Evolutionary conservation across 148 eudicot species (phyloP), one percentile per base, ranked within the genome.

Genomic region (Chenopodium suecicum): DNA sequence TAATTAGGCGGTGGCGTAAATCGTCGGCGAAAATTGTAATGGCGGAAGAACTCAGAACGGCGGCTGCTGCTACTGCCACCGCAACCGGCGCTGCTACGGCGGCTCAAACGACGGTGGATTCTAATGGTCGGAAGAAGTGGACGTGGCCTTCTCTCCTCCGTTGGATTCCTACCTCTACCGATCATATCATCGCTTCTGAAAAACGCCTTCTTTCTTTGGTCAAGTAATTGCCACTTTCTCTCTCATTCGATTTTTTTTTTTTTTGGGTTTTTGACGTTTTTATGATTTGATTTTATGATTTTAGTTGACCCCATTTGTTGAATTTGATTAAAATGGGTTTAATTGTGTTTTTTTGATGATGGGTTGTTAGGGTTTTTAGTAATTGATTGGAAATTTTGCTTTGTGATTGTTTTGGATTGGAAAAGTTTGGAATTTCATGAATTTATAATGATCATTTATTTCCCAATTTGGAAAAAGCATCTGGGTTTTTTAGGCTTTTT

Each of bases 191-290:
- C 81, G 94, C 91, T 66, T 89, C 97, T 64, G 94, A 93, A 74
- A 91, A 90, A 80, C 97, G 97, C 78, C 97, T 96, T n/a, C 98
- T 96, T 56, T 92, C 98, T 50, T 64, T 92, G 54, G 88, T 96
- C 88, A 96, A 86, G 99, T 95, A 88, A 6, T 29, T 37, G 60
- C 65, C 52, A 46, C 48, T 46, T 73, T 65, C 27, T 16, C 58
- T 56, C 72, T 37, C 31, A 75, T 16, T 60, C 9, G 7, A 37
- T 46, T 32, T 69, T 70, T 4, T 3, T 37, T 41, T 41, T 4
- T 3, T 41, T 41, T 41, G 44, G n/a, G 25, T 65, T 66, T 67
- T 69, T 4, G 52, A 52, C 7, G 67, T 50, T 37, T 9, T 12
- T 50, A 34, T 34, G 37, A 2, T 34, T 34, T 34, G 37, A 34